Conservation (phyloP, 495 filamentous ascomycete genomes). For the Penicillium atrosanguineum region DNA sequence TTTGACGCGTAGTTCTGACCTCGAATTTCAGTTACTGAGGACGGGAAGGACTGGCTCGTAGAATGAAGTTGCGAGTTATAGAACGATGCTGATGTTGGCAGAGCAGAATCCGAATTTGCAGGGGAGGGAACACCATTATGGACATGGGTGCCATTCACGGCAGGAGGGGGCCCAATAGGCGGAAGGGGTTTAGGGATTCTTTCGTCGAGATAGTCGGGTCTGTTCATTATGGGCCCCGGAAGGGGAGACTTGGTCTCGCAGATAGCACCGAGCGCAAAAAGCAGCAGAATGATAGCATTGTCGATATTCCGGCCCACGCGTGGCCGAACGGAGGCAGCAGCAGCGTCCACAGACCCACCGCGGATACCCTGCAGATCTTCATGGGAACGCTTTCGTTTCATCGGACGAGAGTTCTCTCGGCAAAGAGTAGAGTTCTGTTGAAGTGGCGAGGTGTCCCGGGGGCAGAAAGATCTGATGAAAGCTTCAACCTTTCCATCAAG, state of each 20-base stretch:
- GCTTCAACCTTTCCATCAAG: conserved; percentile 48
- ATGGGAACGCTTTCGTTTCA: conserved; percentile 46
- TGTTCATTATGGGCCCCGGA: conserved; percentile 53
- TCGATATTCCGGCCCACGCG: conserved; percentile 44
- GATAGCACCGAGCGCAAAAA: conserved; percentile 84
- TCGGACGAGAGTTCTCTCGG: conserved; percentile 26
- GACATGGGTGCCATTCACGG: conserved; percentile 4
- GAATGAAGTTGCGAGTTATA: conserved; percentile 19
- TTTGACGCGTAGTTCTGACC: conserved; percentile 9
- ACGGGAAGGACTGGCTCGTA: conserved; percentile 22
- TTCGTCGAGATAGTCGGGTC: conserved; percentile 26
- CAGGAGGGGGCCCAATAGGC: neutral
- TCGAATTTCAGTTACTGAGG: conserved; percentile 7
- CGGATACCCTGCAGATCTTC: conserved; percentile 28
- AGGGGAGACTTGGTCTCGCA: conserved; percentile 58
- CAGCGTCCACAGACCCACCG: conserved; percentile 14
- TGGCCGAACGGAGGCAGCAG: conserved; percentile 5
- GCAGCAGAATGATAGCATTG: conserved; percentile 75
- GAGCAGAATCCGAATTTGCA: conserved; percentile 24
- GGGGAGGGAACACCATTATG: conserved; percentile 27
- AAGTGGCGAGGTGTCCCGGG: conserved; percentile 12
- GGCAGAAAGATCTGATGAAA: conserved; percentile 48
- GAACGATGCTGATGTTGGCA: conserved; percentile 14
- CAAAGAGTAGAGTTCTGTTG: conserved; percentile 1
- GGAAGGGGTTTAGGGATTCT: conserved; percentile 24